Evolutionary conservation across 2,329 filamentous ascomycete species (phyloP).

Genomic region (Microdochium paspali): DNA sequence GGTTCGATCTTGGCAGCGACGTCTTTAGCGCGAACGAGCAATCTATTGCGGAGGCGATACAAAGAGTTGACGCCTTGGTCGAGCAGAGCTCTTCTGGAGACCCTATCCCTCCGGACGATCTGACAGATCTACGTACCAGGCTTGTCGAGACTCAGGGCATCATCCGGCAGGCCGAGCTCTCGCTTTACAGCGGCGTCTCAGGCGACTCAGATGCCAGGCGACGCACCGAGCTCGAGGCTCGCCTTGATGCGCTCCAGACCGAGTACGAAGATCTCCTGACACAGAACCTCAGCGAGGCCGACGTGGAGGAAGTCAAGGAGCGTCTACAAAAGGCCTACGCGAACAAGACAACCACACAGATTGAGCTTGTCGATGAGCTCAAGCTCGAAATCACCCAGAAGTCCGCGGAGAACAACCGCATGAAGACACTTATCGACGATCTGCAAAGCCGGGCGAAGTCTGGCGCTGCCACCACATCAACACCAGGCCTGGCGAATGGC

Average conservation of each 20-base stretch:
- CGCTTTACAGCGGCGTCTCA: constrained; percentile 61
- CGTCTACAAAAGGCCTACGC: constrained; percentile 69
- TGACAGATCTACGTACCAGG: constrained; percentile 66
- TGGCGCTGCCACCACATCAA: constrained; percentile 28
- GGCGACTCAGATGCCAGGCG: constrained; percentile 57
- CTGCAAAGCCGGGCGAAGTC: constrained; percentile 66
- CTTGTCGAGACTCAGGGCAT: constrained; percentile 87
- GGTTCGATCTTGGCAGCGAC: constrained; percentile 87
- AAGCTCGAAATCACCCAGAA: constrained; percentile 68
- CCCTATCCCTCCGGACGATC: constrained; percentile 69
- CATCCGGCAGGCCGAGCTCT: constrained; percentile 84
- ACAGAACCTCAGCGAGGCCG: constrained; percentile 66
- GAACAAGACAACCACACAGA: constrained; percentile 64
- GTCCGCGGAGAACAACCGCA: constrained; percentile 70
- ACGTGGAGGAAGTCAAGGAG: constrained; percentile 77
- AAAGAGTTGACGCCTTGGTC: constrained; percentile 70
- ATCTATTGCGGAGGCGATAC: constrained; percentile 73
- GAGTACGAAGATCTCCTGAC: constrained; percentile 80
- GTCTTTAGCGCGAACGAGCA: constrained; percentile 91
- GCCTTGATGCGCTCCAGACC: constrained; percentile 63
- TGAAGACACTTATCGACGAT: constrained; percentile 73
- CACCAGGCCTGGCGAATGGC: constrained; percentile 60
- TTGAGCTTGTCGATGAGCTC: constrained; percentile 66
- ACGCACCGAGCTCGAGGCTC: constrained; percentile 67
- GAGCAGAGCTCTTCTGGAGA: constrained; percentile 71